These are phyloP conservation scores for Tetrapisispora phaffii DNA, from an alignment of 805 yeast genomes.

Conservation along the genomic window DNA sequence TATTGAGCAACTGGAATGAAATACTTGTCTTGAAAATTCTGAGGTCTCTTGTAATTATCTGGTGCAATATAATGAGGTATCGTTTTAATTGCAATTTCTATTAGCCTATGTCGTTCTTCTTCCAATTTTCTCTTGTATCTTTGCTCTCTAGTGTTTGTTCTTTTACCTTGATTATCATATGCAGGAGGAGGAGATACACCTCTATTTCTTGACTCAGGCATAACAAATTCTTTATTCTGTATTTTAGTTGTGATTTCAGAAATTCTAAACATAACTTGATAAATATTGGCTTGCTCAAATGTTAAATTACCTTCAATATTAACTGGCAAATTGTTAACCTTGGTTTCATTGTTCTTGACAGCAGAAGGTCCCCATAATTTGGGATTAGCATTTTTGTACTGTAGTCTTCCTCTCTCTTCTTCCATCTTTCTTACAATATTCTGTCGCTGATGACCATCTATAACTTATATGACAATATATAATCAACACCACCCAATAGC, in stretches of 20 bases:
- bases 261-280: slow-evolving; percentile 60
- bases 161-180: slow-evolving; percentile 73
- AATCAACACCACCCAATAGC: too few relatives aligned
- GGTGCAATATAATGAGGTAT: slow-evolving; percentile 80
- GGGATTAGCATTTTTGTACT: background rate
- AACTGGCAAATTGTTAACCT: slow-evolving; percentile 29
- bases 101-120: slow-evolving; percentile 67
- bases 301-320: slow-evolving; percentile 42
- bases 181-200: slow-evolving; percentile 91
- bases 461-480: too few relatives aligned
- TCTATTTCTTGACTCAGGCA: slow-evolving; percentile 38
- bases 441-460: background rate
- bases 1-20: slow-evolving; percentile 77
- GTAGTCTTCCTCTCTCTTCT: slow-evolving; percentile 6
- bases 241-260: slow-evolving; percentile 67
- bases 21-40: slow-evolving; percentile 68
- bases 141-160: slow-evolving; percentile 74
- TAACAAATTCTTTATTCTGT: slow-evolving; percentile 40
- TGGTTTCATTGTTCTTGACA: slow-evolving; percentile 5
- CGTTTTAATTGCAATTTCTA: slow-evolving; percentile 61
- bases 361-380: slow-evolving; percentile 10
- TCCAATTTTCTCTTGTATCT: slow-evolving; percentile 55
- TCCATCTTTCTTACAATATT: background rate
- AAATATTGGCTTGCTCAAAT: slow-evolving; percentile 70
- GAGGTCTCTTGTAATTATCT: slow-evolving; percentile 58